Evolutionary conservation across 441 rosid genomes (phyloP), one percentile per base, ranked within the genome.

Genomic region (Croton setiger): DNA sequence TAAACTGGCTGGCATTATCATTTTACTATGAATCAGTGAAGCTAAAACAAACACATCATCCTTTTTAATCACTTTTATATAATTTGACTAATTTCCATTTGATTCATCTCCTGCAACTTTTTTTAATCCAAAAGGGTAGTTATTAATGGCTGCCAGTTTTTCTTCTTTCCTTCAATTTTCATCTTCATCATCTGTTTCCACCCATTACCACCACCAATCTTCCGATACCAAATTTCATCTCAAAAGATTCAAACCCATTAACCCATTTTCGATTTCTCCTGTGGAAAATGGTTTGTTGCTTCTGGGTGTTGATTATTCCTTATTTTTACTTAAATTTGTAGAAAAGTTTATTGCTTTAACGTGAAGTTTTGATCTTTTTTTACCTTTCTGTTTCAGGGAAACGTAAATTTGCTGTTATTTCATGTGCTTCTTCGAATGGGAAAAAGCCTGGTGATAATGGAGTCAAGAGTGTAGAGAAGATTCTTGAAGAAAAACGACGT

Each of bases 401-500:
- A 37, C 60, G 67, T 54, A 80, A 72, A 71, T 69, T 77, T 56
- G 66, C 70, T 58, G 63, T 57, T 2, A 68, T 87, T 39, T 72
- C 79, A 21, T 79, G 84, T 49, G 72, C 88, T 49, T 79, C 81
- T 60, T 81, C 95, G 8, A 88, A 91, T 75, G 96, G 93, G 60
- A 85, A 83, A 75, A 87, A 72, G 65, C 82, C 95, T 4, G 85
- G 12, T 37, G 84, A 81, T 20, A 61, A 35, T 55, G 82, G 83
- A 2, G 72, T 79, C 9, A 83, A 87, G 81, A 71, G 74, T n/a
- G 75, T 67, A 2, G 89, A 92, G 10, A 80, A 54, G 81, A 74
- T 76, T 70, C 78, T 80, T 33, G 89, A 89, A 44, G 89, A 89
- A 79, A 89, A 86, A 70, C 92, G 89, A 70, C 87, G 88, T 8